These are phyloP conservation scores for Aspergillus sclerotiicarbonarius DNA, from an alignment of 495 filamentous ascomycete genomes.

Conservation along the genomic window DNA sequence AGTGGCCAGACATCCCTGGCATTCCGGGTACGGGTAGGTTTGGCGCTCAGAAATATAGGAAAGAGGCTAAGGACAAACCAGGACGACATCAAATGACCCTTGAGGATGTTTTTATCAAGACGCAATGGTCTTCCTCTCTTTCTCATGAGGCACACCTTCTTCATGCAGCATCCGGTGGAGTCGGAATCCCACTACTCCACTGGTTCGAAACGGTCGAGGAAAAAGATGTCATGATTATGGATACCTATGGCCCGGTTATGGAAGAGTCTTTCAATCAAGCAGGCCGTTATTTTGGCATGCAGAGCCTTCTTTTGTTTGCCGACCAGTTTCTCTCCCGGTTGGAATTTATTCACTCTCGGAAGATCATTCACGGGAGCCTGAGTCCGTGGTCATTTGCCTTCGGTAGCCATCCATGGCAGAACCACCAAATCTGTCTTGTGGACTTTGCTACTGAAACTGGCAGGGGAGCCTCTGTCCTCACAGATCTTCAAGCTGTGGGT, in stretches of 20 bases:
- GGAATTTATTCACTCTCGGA: slow-evolving; percentile 6
- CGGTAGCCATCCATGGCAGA: neutral
- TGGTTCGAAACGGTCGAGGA: slow-evolving; percentile 6
- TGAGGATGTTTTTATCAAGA: too few relatives aligned
- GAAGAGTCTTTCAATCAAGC: slow-evolving; percentile 5
- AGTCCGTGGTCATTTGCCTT: slow-evolving; percentile 4
- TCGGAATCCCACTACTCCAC: slow-evolving; percentile 3
- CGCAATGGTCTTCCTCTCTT: neutral
- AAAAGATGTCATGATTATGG: slow-evolving; percentile 1
- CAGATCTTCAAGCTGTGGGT: neutral
- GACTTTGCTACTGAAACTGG: neutral
- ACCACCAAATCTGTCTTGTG: slow-evolving; percentile 3
- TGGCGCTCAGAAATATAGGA: too few relatives aligned
- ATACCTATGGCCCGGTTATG: neutral
- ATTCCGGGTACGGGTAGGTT: neutral
- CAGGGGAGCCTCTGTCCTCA: neutral
- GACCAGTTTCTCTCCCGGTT: slow-evolving; percentile 1
- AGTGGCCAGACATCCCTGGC: neutral
- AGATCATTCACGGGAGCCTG: neutral
- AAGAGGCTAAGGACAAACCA: too few relatives aligned
- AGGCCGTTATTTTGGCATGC: slow-evolving; percentile 4
- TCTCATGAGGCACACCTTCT: neutral
- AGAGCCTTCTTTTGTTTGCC: neutral
- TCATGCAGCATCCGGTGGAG: neutral
- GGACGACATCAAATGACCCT: too few relatives aligned